Evolutionary conservation across 768 basidiomycete genomes (phyloP), one percentile per base, ranked within the genome.

Genomic region (Hygrocybe coccinea): DNA sequence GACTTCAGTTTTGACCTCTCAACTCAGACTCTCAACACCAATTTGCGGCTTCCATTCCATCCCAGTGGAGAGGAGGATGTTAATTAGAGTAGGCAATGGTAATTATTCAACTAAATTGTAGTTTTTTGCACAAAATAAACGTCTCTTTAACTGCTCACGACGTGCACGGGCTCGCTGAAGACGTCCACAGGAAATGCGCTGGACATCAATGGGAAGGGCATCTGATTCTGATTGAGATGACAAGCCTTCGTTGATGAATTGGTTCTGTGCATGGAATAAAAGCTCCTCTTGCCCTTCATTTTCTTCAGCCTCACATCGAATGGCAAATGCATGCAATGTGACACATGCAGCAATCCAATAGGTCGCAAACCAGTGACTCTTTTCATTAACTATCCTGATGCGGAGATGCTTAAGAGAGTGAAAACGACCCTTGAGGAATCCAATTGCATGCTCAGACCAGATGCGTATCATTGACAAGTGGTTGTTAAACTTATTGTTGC

Each of bases 401-500:
- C 67, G 64, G 4, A 76, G 64, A 7, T 64, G 60, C 51, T 67
- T 67, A 0, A 75, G 58, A 0, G 68, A 74, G 12, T 66, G 65
- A 56, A 74, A 75, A 5, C 69, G 64, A 1, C 76, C 76, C 54
- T 77, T 77, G n/a, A 76, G 60, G 39, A 54, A 73, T 0, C 75
- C 72, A 34, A 76, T 70, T 9, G 70, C 64, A 65, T 76, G 74
- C 50, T 76, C 73, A 7, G 72, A 75, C 0, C 59, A 56, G 10
- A 77, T 67, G 15, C 68, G 67, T 1, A 75, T 35, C 51, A 57
- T 67, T 2, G 71, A 74, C 22, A 76, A 61, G 59, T 70, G 61
- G 19, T 70, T 67, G 62, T 73, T 73, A 59, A 67, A 74, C 1
- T 54, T 47, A n/a, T 61, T 57, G 45, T 69, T 71, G n/a, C 69